Base-by-base conservation (phyloP, 1,284 basidiomycete genomes). In the Kalmanozyma brasiliensis region DNA sequence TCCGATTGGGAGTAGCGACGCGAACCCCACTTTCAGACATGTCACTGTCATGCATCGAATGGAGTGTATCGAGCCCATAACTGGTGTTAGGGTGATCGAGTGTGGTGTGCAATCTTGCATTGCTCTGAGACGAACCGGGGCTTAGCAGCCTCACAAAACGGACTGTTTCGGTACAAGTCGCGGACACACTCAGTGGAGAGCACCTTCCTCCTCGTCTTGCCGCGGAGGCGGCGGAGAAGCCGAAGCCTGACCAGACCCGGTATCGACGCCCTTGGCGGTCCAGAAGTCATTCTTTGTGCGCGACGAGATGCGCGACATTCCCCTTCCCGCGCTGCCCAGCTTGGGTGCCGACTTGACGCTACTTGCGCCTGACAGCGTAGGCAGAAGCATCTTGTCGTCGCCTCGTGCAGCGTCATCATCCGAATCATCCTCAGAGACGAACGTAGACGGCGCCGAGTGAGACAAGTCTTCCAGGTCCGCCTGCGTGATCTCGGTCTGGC, bases 1-100 rank as follows among this genome's bases (percentile, higher is more conserved):
- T 76, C 74, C 22, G 74, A 76, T 33, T 76, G 74, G 74, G 74
- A 76, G 49, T 76, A 23, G 45, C 23, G 10, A n/a, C n/a, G n/a
- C n/a, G n/a, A n/a, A n/a, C n/a, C n/a, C n/a, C n/a, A n/a, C n/a
- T n/a, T n/a, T n/a, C n/a, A n/a, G n/a, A 34, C 32, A 8, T 34
- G 11, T 29, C 26, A 6, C 37, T 33, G n/a, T 10, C 45, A 37
- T 13, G 16, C 17, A 14, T 11, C 19, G 19, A 41, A 22, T 8
- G 7, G 6, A 7, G 26, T 11, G 6, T 29, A 29, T 29, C 26
- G 26, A 29, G 26, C 7, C 11, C 26, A 29, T 11, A 29, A 29
- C 6, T 29, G 7, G 26, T 29, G 26, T 29, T 11, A 11, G 6
- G 26, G 26, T 11, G 26, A 29, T 11, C 11, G 26, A 7, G 26